Conservation (phyloP, 1,284 basidiomycete genomes). For the Clitocybe nebularis region DNA sequence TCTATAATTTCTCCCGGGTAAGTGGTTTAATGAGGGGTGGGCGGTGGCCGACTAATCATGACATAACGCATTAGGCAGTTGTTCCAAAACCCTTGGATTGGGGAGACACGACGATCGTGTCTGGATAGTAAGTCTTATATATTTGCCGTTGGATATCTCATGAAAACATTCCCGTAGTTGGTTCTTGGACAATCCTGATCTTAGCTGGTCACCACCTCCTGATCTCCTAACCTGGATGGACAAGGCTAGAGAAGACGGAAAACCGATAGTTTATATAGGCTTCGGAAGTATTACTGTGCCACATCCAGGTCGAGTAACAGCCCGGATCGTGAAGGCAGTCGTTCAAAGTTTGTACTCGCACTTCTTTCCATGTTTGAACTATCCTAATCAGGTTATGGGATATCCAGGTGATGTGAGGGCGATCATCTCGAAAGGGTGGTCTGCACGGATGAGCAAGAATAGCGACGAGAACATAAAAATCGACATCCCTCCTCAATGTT, state of each 20-base stretch:
- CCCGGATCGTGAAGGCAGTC: slow-evolving; percentile 64
- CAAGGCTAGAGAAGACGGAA: slow-evolving; percentile 52
- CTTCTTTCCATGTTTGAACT: neutral
- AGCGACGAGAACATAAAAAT: slow-evolving; percentile 32
- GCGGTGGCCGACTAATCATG: too few relatives aligned
- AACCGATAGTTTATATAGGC: slow-evolving; percentile 74
- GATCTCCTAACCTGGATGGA: slow-evolving; percentile 53
- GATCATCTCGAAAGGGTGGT: slow-evolving; percentile 79
- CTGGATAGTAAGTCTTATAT: slow-evolving; percentile 47
- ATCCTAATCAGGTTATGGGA: slow-evolving; percentile 8
- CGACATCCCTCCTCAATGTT: slow-evolving; percentile 41
- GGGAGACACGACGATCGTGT: slow-evolving; percentile 65
- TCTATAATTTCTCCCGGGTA: slow-evolving; percentile 45
- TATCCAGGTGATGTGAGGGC: slow-evolving; percentile 57
- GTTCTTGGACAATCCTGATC: slow-evolving; percentile 64
- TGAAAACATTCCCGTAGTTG: slow-evolving; percentile 34
- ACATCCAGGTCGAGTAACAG: slow-evolving; percentile 60
- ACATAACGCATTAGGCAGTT: too few relatives aligned
- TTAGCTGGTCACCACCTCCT: slow-evolving; percentile 53
- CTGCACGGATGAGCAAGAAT: slow-evolving; percentile 47
- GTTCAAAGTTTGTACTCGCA: slow-evolving; percentile 40
- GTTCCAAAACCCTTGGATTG: slow-evolving; percentile 75
- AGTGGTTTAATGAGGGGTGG: too few relatives aligned
- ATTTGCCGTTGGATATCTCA: neutral
- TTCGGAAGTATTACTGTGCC: slow-evolving; percentile 75